Evolutionary conservation across 805 yeast species (phyloP).

Genomic region (Cyberlindnera maclurae): DNA sequence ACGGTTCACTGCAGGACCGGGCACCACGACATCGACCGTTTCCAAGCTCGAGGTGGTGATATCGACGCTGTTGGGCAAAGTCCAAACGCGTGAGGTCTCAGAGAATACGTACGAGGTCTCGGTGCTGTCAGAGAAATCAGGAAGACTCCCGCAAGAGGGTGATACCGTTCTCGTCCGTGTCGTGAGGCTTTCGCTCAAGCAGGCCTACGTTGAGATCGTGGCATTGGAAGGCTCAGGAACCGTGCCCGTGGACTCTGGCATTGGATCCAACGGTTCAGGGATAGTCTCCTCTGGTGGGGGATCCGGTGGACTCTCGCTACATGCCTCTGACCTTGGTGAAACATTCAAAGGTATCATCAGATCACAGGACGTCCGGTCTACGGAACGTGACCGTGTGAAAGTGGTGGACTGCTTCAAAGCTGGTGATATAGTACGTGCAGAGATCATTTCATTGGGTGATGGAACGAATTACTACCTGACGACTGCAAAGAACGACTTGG

Average conservation of each 20-base stretch:
- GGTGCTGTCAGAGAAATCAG: slow-evolving; percentile 18
- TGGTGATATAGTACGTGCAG: slow-evolving; percentile 87
- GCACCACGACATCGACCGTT: slow-evolving; percentile 47
- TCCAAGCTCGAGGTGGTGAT: slow-evolving; percentile 35
- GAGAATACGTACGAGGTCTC: slow-evolving; percentile 18
- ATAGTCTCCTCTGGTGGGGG: slow-evolving; percentile 35
- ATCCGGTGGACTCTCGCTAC: slow-evolving; percentile 34
- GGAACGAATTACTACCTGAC: slow-evolving; percentile 85
- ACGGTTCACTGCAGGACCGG: slow-evolving; percentile 56
- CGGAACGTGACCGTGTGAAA: slow-evolving; percentile 84
- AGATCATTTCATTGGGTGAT: slow-evolving; percentile 80
- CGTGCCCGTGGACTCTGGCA: slow-evolving; percentile 53
- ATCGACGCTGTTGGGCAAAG: slow-evolving; percentile 60
- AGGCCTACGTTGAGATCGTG: slow-evolving; percentile 72
- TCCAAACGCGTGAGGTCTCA: slow-evolving; percentile 24
- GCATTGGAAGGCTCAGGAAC: slow-evolving; percentile 59
- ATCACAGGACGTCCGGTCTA: slow-evolving; percentile 81
- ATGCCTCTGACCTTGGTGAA: slow-evolving; percentile 74
- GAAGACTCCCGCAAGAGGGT: slow-evolving; percentile 65
- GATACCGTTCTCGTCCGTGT: slow-evolving; percentile 77
- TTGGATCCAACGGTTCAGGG: slow-evolving; percentile 50
- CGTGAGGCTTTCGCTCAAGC: slow-evolving; percentile 54
- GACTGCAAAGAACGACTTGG: slow-evolving; percentile 86
- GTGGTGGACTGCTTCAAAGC: slow-evolving; percentile 77
- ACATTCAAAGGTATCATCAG: slow-evolving; percentile 82